Base-by-base conservation (phyloP, 2,329 filamentous ascomycete genomes). In the Sporothrix pseudoabietina region DNA sequence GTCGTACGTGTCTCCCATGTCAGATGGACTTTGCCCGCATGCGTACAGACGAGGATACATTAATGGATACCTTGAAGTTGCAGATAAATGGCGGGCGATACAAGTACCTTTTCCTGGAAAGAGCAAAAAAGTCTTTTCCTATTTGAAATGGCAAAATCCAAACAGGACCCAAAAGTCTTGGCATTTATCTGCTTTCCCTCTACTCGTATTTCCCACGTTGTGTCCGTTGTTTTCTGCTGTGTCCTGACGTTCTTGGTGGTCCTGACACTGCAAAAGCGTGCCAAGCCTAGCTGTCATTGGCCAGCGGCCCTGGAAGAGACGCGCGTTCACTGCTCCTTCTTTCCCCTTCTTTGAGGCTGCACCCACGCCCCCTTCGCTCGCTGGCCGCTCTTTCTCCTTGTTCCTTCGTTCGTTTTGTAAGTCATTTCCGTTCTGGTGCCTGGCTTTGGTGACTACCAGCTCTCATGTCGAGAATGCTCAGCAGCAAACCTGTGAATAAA, bases 251-350 rank as follows among this genome's bases (percentile, higher is more conserved):
- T 49, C 59, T 12, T 16, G 16, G 22, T 19, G 10, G 32, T 49
- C 74, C 74, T 72, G 32, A 66, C 55, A 26, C 71, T 72, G 69
- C 65, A 26, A 61, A 55, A 70, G 55, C 52, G 66, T 59, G 65
- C 72, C 71, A 73, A 72, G 72, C 72, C 72, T 49, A 12, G 6
- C 39, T 30, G 14, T 47, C 44, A 77, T 77, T 77, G 76, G 76
- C 63, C 52, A 30, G 73, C 49, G 14, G 55, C 68, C 44, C 71
- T 39, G 49, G 52, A 69, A 69, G 61, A 71, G 76, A 77, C 76
- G 76, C 76, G 76, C 76, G 76, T 77, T 77, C 76, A 73, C 71
- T 74, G 72, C 72, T 72, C 72, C 74, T 71, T 69, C 65, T 65
- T 47, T 66, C 22, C 61, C 61, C 68, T 52, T 63, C 47, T 71